phyloP scores from a whole-genome alignment of 495 filamentous ascomycete genomes.

The Lophium mytilinum region DNA sequence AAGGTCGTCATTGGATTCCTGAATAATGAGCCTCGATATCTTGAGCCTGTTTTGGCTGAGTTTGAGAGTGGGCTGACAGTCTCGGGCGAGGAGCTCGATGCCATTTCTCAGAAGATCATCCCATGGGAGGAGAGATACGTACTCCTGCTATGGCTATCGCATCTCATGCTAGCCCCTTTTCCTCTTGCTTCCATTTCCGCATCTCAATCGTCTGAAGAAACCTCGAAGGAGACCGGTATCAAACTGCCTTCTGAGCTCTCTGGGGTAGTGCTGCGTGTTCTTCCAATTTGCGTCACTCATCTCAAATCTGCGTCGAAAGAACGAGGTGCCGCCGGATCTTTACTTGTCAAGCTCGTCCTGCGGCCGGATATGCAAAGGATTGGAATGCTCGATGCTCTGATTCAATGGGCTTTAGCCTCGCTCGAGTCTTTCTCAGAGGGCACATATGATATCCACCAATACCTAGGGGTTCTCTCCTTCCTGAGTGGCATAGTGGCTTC shows the following conservation, averaged over 20 bases:
- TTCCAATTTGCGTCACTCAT: slow-evolving; percentile 61
- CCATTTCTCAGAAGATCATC: slow-evolving; percentile 13
- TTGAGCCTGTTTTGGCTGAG: slow-evolving; percentile 68
- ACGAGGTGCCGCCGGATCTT: slow-evolving; percentile 69
- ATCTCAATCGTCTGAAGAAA: slow-evolving; percentile 15
- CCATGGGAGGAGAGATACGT: slow-evolving; percentile 84
- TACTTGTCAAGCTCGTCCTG: slow-evolving; percentile 75
- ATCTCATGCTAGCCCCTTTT: slow-evolving; percentile 87
- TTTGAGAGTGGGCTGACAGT: slow-evolving; percentile 40
- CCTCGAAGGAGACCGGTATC: slow-evolving; percentile 29
- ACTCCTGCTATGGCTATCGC: slow-evolving; percentile 85
- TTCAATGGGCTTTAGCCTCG: slow-evolving; percentile 57
- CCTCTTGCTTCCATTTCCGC: slow-evolving; percentile 80
- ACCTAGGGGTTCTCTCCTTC: slow-evolving; percentile 68
- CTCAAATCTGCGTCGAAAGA: slow-evolving; percentile 75
- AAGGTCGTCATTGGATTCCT: slow-evolving; percentile 88
- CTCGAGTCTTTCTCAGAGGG: slow-evolving; percentile 37
- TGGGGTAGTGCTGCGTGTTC: slow-evolving; percentile 57
- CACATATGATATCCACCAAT: slow-evolving; percentile 45
- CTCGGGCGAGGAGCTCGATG: not conserved
- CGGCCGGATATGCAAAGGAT: slow-evolving; percentile 80
- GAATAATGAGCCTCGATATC: slow-evolving; percentile 73
- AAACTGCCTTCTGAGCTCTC: slow-evolving; percentile 51
- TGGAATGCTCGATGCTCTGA: slow-evolving; percentile 55
- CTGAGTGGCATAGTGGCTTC: slow-evolving; percentile 62